Percentiles rank a stretch among this genome's conserved stretches.
These are phyloP conservation scores for Pestalotiopsis fici DNA, from an alignment of 2,329 filamentous ascomycete species.

Conservation along the genomic window DNA sequence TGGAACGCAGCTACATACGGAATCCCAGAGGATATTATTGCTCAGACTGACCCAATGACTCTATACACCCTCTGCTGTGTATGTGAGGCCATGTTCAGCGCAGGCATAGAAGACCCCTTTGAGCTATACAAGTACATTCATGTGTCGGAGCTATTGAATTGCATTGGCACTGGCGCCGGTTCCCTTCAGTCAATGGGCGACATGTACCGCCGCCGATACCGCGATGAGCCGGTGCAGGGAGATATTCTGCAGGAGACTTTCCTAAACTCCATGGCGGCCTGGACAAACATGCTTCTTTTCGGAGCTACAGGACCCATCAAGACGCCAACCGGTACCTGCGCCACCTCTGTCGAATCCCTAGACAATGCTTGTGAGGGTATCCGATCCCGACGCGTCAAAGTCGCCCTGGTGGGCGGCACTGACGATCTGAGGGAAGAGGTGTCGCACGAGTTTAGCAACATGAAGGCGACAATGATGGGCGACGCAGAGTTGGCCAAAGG, in stretches of 20 bases:
- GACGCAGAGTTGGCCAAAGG: constrained; percentile 27
- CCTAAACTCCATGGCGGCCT: constrained; percentile 33
- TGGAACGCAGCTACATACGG: constrained; percentile 35
- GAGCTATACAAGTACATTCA: constrained; percentile 34
- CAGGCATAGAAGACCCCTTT: constrained; percentile 30
- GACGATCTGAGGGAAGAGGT: constrained; percentile 33
- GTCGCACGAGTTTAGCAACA: constrained; percentile 30
- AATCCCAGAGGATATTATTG: constrained; percentile 33
- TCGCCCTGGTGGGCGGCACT: constrained; percentile 32
- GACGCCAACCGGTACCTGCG: constrained; percentile 37
- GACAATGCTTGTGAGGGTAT: constrained; percentile 35
- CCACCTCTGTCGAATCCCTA: constrained; percentile 35
- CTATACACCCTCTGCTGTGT: constrained; percentile 30
- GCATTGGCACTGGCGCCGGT: too few species aligned
- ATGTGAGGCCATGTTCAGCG: constrained; percentile 32
- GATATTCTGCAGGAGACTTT: constrained; percentile 37
- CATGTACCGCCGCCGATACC: constrained; percentile 28
- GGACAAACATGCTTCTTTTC: constrained; percentile 42
- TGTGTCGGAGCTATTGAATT: constrained; percentile 34
- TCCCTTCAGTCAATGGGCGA: constrained; percentile 26
- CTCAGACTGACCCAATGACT: constrained; percentile 33
- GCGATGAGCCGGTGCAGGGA: constrained; percentile 29
- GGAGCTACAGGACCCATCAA: constrained; percentile 31
- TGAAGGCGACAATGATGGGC: constrained; percentile 36
- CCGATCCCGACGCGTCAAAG: constrained; percentile 29